Evolutionary conservation across 2,329 filamentous ascomycete genomes (phyloP), one percentile per base, ranked within the genome.

Genomic region (Tolypocladium tundrense): DNA sequence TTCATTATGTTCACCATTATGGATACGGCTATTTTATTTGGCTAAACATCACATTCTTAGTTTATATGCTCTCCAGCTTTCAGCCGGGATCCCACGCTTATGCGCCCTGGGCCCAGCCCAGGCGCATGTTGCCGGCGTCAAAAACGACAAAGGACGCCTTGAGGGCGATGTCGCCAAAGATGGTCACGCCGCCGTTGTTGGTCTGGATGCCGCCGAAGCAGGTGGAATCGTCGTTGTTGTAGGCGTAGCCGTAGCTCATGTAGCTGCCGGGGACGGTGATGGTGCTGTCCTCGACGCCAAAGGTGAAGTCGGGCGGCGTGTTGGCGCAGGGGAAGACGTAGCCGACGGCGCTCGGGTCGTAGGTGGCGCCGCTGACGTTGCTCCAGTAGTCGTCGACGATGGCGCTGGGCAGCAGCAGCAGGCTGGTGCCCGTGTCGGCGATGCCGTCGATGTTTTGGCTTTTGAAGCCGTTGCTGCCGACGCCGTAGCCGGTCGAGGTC

Each of bases 191-290:
- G 19, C 40, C 59, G 79, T 24, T 24, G 42, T 43, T 43, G 42
- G 10, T 76, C 73, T 89, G 86, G 24, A 89, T 72, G 64, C 85
- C 86, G 60, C 85, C 86, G 62, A 85, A 88, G 75, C 86, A 89
- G 58, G 76, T 81, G 8, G n/a, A 24, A 3, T 13, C 5, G n/a
- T 43, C n/a, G 42, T 43, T 6, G 2, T 24, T 2, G 42, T 43
- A 43, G 4, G n/a, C 42, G n/a, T 10, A 13, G 42, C 42, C 42
- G 24, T 43, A 43, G 42, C n/a, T 43, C 42, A 43, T 43, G n/a
- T 43, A 43, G 42, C 42, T 43, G 9, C 42, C 42, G n/a, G n/a
- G 42, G 8, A 43, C n/a, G n/a, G 42, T 43, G 13, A 43, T 43
- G n/a, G 42, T 43, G n/a, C 11, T 21, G 42, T 6, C n/a, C 42